Evolutionary conservation across 192 early-diverging fungal genomes (phyloP).

Genomic region (Coemansia sp.): DNA sequence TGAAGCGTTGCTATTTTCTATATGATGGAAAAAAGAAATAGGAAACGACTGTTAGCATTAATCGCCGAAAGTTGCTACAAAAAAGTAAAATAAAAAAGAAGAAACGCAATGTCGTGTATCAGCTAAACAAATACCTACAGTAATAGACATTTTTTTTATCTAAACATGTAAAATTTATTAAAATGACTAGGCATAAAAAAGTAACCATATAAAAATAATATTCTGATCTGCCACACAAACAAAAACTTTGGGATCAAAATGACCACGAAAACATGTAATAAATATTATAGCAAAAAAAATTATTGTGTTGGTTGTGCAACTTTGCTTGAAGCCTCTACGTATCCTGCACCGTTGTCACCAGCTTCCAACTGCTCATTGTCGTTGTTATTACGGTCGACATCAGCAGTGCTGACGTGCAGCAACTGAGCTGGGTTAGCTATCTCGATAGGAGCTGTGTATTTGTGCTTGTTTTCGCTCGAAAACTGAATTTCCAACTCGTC

Average conservation of each 20-base stretch:
- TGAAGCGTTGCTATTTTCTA: slow-evolving; percentile 9
- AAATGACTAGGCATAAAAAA: background rate
- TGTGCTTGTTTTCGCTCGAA: background rate
- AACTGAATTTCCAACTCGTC: slow-evolving; percentile 10
- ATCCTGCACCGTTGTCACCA: too few species aligned
- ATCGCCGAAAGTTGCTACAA: background rate
- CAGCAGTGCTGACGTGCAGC: background rate
- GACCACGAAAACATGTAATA: background rate
- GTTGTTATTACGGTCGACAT: background rate
- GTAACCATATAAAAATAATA: background rate
- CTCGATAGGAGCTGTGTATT: background rate
- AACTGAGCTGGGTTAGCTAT: too few species aligned
- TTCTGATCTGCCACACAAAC: background rate
- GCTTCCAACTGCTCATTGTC: too few species aligned
- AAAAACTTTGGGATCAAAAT: background rate
- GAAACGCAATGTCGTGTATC: too few species aligned
- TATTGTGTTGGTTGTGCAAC: background rate
- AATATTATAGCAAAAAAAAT: background rate
- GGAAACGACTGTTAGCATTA: background rate
- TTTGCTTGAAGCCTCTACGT: background rate
- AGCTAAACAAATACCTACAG: background rate
- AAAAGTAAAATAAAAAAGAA: too few species aligned
- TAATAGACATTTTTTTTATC: background rate
- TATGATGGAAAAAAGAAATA: background rate
- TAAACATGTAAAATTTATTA: background rate